phyloP scores from a whole-genome alignment of 139 green algal genomes.

The Deuterostichococcus epilithicus region DNA sequence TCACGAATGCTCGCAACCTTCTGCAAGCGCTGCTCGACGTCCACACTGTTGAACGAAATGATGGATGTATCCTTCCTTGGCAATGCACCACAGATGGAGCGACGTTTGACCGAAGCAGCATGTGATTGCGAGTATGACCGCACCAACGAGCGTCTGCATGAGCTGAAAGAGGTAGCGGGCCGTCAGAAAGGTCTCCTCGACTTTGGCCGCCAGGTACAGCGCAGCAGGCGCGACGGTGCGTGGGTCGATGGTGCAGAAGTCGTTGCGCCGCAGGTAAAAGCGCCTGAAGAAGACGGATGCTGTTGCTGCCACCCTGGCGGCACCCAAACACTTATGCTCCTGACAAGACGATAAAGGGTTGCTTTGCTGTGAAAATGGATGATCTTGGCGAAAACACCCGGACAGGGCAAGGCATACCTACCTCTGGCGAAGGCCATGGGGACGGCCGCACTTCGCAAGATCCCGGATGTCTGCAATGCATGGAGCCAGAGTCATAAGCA shows the following conservation, averaged over 20 bases:
- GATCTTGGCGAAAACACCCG: background rate
- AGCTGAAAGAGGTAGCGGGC: constrained; percentile 61
- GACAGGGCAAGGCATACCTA: background rate
- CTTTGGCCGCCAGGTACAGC: constrained; percentile 78
- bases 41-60: too few species aligned
- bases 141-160: constrained; percentile 35
- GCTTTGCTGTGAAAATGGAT: background rate
- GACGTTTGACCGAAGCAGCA: background rate
- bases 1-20: too few species aligned
- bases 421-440: background rate
- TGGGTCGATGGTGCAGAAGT: constrained; percentile 58
- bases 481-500: too few species aligned
- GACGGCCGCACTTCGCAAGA: constrained; percentile 28
- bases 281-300: constrained; percentile 59
- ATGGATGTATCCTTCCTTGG: too few species aligned
- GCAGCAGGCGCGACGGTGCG: constrained; percentile 56
- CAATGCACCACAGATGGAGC: too few species aligned
- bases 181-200: constrained; percentile 66
- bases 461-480: constrained; percentile 52
- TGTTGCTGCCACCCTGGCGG: constrained; percentile 41
- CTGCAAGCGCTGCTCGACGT: too few species aligned
- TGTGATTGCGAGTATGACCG: constrained; percentile 1
- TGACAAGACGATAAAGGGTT: background rate
- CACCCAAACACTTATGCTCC: background rate
- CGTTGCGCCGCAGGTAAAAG: constrained; percentile 46